These are phyloP conservation scores for Fusarium tupiense DNA, from an alignment of 2,329 filamentous ascomycete species.

Conservation along the genomic window DNA sequence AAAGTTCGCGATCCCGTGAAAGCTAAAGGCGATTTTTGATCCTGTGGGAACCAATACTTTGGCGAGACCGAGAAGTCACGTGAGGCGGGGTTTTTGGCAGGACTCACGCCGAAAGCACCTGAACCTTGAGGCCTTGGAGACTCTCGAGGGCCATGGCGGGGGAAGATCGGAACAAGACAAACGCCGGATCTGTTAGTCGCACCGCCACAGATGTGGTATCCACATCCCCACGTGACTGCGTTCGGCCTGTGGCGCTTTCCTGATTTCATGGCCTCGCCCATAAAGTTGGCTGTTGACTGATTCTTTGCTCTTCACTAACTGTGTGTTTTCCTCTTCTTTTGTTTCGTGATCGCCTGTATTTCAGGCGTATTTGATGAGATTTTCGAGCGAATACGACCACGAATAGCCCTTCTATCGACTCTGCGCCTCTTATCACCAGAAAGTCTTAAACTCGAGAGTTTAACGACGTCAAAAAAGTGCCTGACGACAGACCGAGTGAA, in stretches of 20 bases:
- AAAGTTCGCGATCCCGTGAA: slow-evolving; percentile 42
- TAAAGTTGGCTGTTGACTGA: slow-evolving; percentile 42
- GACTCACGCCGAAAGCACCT: slow-evolving; percentile 17
- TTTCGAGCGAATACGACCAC: slow-evolving; percentile 39
- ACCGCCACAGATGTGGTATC: slow-evolving; percentile 39
- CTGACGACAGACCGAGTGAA: slow-evolving; percentile 32
- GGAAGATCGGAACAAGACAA: slow-evolving; percentile 25
- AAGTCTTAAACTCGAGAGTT: slow-evolving; percentile 16
- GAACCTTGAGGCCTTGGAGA: background rate
- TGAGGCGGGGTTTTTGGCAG: background rate
- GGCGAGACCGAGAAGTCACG: background rate
- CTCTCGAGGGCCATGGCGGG: slow-evolving; percentile 15
- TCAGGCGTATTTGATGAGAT: slow-evolving; percentile 23
- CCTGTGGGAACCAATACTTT: slow-evolving; percentile 47
- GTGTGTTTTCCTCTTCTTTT: slow-evolving; percentile 32
- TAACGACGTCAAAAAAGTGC: slow-evolving; percentile 33
- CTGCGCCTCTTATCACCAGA: slow-evolving; percentile 38
- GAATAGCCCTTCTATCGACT: slow-evolving; percentile 29
- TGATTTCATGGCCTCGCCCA: slow-evolving; percentile 40
- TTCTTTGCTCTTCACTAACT: slow-evolving; percentile 39
- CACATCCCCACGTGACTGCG: background rate
- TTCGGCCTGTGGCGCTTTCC: slow-evolving; percentile 37
- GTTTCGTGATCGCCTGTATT: slow-evolving; percentile 39
- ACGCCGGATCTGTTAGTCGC: slow-evolving; percentile 3
- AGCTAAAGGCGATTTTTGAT: slow-evolving; percentile 45